Evolutionary conservation across 345 rosid species (phyloP).

Genomic region (Linum trigynum): DNA sequence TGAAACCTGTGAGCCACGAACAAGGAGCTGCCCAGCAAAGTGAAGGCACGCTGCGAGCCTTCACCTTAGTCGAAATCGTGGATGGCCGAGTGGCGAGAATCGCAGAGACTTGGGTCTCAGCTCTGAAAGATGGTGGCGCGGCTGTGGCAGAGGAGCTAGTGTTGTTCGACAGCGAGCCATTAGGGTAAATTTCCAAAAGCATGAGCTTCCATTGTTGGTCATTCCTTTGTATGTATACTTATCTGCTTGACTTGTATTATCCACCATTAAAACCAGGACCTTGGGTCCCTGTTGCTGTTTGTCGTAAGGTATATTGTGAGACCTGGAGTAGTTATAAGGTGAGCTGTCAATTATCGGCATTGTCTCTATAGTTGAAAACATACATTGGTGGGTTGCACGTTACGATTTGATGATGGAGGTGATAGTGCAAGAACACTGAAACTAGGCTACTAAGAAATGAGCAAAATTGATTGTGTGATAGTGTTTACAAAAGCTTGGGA

Average conservation of each 20-base stretch:
- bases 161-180: conserved; percentile 21
- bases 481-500: no score
- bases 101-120: conserved; percentile 63
- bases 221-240: conserved; percentile 1
- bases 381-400: no score
- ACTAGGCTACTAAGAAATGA: no score
- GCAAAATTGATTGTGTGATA: no score
- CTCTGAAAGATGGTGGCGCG: conserved; percentile 31
- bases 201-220: background rate
- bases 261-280: background rate
- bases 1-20: conserved; percentile 18
- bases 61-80: conserved; percentile 51
- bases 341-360: no score
- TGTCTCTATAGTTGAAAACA: no score
- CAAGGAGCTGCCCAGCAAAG: conserved; percentile 18
- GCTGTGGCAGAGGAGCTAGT: conserved; percentile 43
- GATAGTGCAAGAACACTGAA: no score
- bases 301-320: no score
- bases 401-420: no score
- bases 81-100: conserved; percentile 51
- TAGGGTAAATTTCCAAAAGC: background rate
- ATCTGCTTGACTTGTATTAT: background rate
- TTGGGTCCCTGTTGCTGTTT: background rate
- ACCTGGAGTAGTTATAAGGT: no score
- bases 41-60: conserved; percentile 47